Percentiles rank a stretch among this genome's conserved stretches.
Conservation (phyloP, 2,329 filamentous ascomycete species). For the Alternaria sp. region DNA sequence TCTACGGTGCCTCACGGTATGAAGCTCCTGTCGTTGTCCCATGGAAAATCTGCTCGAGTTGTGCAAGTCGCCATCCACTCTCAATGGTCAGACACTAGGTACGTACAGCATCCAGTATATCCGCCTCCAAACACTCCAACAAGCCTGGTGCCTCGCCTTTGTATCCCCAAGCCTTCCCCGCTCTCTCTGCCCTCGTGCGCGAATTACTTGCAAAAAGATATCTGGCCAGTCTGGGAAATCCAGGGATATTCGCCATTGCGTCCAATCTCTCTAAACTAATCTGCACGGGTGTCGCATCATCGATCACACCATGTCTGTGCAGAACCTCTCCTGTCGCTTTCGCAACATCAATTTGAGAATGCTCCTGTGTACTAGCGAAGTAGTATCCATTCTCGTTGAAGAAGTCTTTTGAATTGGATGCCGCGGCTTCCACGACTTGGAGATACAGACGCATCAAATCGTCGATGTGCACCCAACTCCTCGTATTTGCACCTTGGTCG, state of each 20-base stretch:
- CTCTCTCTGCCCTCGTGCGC: constrained; percentile 62
- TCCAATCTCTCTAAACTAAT: constrained; percentile 40
- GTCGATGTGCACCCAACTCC: constrained; percentile 65
- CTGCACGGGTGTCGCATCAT: constrained; percentile 30
- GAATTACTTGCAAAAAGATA: constrained; percentile 62
- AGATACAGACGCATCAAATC: constrained; percentile 66
- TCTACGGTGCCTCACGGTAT: background rate
- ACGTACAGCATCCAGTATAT: constrained; percentile 25
- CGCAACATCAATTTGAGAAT: constrained; percentile 40
- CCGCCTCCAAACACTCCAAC: constrained; percentile 51
- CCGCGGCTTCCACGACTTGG: constrained; percentile 63
- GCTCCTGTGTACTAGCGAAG: constrained; percentile 53
- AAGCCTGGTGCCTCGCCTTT: constrained; percentile 47
- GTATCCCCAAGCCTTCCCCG: constrained; percentile 64
- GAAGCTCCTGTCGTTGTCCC: background rate
- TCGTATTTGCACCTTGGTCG: constrained; percentile 62
- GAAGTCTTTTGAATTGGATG: constrained; percentile 51
- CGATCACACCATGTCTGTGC: constrained; percentile 33
- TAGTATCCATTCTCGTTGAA: constrained; percentile 65
- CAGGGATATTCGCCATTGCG: constrained; percentile 25
- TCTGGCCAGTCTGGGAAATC: constrained; percentile 35
- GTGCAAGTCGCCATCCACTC: background rate
- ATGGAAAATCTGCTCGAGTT: background rate
- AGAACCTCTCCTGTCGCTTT: constrained; percentile 35
- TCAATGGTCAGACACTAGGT: background rate